These are phyloP conservation scores for Isatis tinctoria DNA, from an alignment of 345 rosid species.

Conservation along the genomic window DNA sequence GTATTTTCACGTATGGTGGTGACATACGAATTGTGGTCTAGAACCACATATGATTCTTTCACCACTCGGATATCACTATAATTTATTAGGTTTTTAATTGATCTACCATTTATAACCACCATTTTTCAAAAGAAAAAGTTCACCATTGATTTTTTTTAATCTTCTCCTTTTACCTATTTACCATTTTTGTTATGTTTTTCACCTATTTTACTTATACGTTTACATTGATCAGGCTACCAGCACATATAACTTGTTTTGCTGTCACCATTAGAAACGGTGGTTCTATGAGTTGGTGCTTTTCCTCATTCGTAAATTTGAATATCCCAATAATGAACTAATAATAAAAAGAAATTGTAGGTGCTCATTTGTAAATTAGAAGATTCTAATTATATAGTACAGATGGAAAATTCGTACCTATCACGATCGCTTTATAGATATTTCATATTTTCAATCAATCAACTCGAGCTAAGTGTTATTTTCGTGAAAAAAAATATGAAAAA, in stretches of 20 bases:
- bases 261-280: not conserved
- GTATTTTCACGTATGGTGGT: too few species aligned
- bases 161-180: not conserved
- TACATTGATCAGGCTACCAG: not conserved
- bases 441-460: slow-evolving; percentile 1
- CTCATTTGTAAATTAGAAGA: not conserved
- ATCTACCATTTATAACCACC: not conserved
- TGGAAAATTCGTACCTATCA: not conserved
- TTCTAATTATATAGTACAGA: not conserved
- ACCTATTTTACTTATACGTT: not conserved
- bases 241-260: not conserved
- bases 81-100: not conserved
- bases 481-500: not conserved
- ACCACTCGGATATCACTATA: not conserved
- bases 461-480: not conserved
- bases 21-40: not conserved
- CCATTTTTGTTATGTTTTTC: not conserved
- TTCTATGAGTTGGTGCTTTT: not conserved
- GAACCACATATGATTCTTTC: not conserved
- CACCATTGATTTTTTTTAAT: not conserved
- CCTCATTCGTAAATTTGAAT: not conserved
- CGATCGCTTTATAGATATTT: not conserved
- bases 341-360: not conserved
- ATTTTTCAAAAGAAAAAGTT: not conserved
- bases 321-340: not conserved